Conservation (phyloP, 352 stramenopile species). For the Globisporangium radiosum region DNA sequence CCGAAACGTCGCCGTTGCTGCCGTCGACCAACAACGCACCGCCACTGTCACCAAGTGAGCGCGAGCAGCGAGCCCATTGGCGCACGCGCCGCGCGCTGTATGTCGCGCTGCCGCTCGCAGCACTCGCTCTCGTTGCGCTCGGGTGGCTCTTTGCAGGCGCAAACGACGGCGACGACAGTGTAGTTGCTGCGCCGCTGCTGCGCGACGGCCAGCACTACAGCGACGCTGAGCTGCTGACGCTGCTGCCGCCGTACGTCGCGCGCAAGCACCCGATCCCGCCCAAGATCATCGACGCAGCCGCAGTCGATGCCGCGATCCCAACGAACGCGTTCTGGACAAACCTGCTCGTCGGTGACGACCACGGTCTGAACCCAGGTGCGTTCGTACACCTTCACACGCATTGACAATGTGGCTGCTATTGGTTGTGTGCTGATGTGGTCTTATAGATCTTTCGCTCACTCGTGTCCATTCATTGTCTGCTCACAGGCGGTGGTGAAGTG, state of each 20-base stretch:
- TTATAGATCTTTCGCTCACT: too few species aligned
- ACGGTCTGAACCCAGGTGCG: conserved; percentile 52
- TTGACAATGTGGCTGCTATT: too few species aligned
- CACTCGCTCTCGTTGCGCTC: conserved; percentile 46
- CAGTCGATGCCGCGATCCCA: conserved; percentile 49
- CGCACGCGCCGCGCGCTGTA: conserved; percentile 42
- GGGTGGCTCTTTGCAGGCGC: conserved; percentile 26
- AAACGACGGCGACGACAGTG: conserved; percentile 8
- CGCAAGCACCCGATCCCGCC: conserved; percentile 53
- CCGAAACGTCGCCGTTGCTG: conserved; percentile 55
- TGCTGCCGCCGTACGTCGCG: conserved; percentile 49
- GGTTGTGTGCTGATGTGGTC: too few species aligned
- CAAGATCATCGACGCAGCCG: conserved; percentile 40
- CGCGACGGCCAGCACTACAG: conserved; percentile 11
- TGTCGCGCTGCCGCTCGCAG: conserved; percentile 42
- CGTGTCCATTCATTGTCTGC: not conserved
- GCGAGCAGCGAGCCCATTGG: conserved; percentile 6
- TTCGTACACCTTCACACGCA: too few species aligned
- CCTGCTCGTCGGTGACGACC: conserved; percentile 66
- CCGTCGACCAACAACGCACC: conserved; percentile 4
- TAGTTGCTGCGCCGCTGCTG: not conserved
- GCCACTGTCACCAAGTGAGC: too few species aligned
- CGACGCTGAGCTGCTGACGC: conserved; percentile 42
- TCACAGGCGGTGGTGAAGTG: conserved; percentile 46
- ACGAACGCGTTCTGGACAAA: conserved; percentile 91